phyloP scores from a whole-genome alignment of 148 eudicot species.

The Rhododendron ovatum region DNA sequence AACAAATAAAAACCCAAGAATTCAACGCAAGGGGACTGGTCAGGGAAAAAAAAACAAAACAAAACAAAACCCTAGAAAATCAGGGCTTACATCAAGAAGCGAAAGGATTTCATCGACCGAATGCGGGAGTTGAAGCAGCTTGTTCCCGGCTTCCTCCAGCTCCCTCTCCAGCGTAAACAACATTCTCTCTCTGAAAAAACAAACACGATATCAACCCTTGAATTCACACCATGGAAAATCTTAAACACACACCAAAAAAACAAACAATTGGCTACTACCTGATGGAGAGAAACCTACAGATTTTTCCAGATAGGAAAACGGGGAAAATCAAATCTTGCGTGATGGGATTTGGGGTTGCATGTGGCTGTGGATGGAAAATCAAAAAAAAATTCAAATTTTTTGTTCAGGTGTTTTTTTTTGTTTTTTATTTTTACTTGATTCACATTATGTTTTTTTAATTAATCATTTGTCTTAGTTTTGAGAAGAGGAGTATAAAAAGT shows the following conservation, averaged over 20 bases:
- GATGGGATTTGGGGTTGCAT: neutral
- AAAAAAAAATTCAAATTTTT: no score
- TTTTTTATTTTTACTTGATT: no score
- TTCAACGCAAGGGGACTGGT: neutral
- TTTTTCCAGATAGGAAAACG: neutral
- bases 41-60: neutral
- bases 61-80: neutral
- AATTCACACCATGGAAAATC: neutral
- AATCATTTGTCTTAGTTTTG: neutral
- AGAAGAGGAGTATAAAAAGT: no score
- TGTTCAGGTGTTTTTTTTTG: no score
- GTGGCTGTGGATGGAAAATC: neutral
- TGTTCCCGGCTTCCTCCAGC: conserved; percentile 50
- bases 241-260: neutral
- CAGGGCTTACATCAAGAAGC: conserved; percentile 58
- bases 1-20: neutral
- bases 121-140: conserved; percentile 41
- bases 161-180: conserved; percentile 34
- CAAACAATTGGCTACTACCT: neutral
- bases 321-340: neutral
- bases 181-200: conserved; percentile 22
- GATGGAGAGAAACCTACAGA: neutral
- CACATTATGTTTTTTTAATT: no score
- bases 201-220: neutral
- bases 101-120: conserved; percentile 45